Percentiles rank a stretch among this genome's conserved stretches.
These are phyloP conservation scores for Sarocladiaceae sp. DNA, from an alignment of 2,329 filamentous ascomycete genomes.

Conservation along the genomic window DNA sequence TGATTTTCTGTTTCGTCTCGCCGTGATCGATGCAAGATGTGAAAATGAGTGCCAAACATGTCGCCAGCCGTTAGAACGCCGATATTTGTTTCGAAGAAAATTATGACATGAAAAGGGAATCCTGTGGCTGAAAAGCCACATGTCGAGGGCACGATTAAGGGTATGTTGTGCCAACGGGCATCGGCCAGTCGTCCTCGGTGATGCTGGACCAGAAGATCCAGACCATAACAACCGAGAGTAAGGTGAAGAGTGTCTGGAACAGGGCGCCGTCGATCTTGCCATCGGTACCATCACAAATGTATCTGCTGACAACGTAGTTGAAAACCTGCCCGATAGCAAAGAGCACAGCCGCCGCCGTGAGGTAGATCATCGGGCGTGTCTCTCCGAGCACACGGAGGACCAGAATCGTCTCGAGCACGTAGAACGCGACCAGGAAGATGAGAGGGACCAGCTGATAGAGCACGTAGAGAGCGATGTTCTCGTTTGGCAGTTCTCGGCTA, in stretches of 20 bases:
- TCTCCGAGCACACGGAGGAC: slow-evolving; percentile 85
- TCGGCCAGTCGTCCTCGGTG: slow-evolving; percentile 96
- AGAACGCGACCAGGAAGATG: slow-evolving; percentile 83
- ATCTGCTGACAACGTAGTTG: slow-evolving; percentile 86
- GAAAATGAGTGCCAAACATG: slow-evolving; percentile 6
- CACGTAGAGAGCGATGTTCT: slow-evolving; percentile 83
- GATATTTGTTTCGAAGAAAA: slow-evolving; percentile 3
- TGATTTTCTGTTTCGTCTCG: neutral
- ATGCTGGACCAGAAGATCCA: slow-evolving; percentile 99
- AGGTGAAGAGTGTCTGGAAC: slow-evolving; percentile 89
- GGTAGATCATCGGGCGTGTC: slow-evolving; percentile 85
- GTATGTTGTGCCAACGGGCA: slow-evolving; percentile 39
- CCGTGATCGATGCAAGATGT: slow-evolving; percentile 3
- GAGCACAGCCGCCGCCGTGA: slow-evolving; percentile 64
- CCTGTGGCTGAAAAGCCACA: neutral
- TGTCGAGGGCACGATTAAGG: slow-evolving; percentile 16
- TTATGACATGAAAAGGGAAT: slow-evolving; percentile 7
- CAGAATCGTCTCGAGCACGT: slow-evolving; percentile 73
- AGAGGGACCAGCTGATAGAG: slow-evolving; percentile 87
- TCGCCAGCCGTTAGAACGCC: slow-evolving; percentile 8
- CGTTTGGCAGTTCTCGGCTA: slow-evolving; percentile 53
- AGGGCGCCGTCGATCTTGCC: slow-evolving; percentile 89
- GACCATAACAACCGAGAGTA: slow-evolving; percentile 72
- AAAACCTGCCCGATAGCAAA: slow-evolving; percentile 94
- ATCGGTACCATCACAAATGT: slow-evolving; percentile 77